These are phyloP conservation scores for Leccinum subfulvum DNA, from an alignment of 1,284 basidiomycete species.

Conservation along the genomic window DNA sequence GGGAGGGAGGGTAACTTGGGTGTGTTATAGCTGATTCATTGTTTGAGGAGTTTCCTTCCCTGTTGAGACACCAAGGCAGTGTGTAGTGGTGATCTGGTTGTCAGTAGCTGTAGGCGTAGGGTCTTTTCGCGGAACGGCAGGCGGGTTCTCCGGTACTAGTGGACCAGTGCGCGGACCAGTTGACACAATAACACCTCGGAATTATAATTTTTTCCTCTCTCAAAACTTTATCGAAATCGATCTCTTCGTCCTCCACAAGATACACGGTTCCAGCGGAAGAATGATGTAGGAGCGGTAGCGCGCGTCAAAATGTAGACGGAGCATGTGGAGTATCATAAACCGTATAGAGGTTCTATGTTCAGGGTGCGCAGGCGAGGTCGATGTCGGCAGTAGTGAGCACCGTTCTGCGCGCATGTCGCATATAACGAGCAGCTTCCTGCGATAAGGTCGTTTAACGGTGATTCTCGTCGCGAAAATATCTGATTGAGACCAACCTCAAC, in stretches of 20 bases:
- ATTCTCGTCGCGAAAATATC: not conserved
- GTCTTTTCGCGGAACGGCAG: constrained; percentile 65
- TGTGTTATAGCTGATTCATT: constrained; percentile 93
- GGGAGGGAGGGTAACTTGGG: constrained; percentile 83
- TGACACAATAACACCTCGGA: constrained; percentile 57
- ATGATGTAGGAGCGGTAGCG: constrained; percentile 64
- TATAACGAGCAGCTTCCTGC: constrained; percentile 94
- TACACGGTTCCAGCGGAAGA: constrained; percentile 72
- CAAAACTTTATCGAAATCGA: constrained; percentile 90
- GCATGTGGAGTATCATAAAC: too few species aligned
- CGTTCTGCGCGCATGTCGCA: constrained; percentile 89
- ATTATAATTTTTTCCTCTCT: constrained; percentile 79
- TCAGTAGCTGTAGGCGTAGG: constrained; percentile 35
- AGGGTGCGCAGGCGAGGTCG: constrained; percentile 91
- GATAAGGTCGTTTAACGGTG: not conserved
- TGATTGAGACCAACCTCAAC: constrained; percentile 62
- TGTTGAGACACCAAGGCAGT: constrained; percentile 24
- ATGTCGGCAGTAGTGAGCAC: constrained; percentile 89
- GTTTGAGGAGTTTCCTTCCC: constrained; percentile 54
- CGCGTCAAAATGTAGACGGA: constrained; percentile 66
- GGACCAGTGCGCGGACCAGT: constrained; percentile 95
- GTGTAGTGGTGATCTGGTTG: constrained; percentile 31
- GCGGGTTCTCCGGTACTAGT: constrained; percentile 94
- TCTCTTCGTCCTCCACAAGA: constrained; percentile 95
- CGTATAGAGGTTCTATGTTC: constrained; percentile 85